Conservation (phyloP, 2,329 filamentous ascomycete species). For the Metarhizium robertsii region DNA sequence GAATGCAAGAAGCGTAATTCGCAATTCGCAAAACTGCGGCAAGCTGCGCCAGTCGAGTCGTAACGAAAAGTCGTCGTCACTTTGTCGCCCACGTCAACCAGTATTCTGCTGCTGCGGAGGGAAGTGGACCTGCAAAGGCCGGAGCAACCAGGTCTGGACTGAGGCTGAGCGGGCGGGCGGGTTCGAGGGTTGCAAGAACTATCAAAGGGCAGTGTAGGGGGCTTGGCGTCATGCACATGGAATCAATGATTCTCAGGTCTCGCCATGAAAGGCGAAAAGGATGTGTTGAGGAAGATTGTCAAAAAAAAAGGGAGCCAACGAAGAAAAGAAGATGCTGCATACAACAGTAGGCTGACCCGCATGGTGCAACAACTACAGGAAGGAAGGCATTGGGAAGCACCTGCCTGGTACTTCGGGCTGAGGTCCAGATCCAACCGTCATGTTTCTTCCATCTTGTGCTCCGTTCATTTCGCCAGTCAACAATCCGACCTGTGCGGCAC, state of each 20-base stretch:
- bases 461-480: too few relatives aligned
- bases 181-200: not conserved
- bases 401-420: too few relatives aligned
- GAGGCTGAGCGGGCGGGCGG: conserved; percentile 1
- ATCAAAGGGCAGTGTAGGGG: not conserved
- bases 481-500: too few relatives aligned
- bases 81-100: not conserved
- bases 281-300: not conserved
- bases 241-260: not conserved
- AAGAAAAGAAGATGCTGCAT: not conserved
- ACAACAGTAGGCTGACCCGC: too few relatives aligned
- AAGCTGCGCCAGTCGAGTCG: not conserved
- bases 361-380: not conserved
- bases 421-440: too few relatives aligned
- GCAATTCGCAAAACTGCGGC: not conserved
- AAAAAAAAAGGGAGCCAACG: not conserved
- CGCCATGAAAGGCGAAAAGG: not conserved
- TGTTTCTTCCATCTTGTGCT: too few relatives aligned
- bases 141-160: conserved; percentile 1
- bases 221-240: not conserved
- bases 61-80: not conserved
- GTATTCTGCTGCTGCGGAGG: not conserved
- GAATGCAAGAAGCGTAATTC: not conserved
- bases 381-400: not conserved
- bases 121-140: conserved; percentile 1